These are phyloP conservation scores for Mrakia gelida DNA, from an alignment of 768 basidiomycete genomes.

Conservation along the genomic window DNA sequence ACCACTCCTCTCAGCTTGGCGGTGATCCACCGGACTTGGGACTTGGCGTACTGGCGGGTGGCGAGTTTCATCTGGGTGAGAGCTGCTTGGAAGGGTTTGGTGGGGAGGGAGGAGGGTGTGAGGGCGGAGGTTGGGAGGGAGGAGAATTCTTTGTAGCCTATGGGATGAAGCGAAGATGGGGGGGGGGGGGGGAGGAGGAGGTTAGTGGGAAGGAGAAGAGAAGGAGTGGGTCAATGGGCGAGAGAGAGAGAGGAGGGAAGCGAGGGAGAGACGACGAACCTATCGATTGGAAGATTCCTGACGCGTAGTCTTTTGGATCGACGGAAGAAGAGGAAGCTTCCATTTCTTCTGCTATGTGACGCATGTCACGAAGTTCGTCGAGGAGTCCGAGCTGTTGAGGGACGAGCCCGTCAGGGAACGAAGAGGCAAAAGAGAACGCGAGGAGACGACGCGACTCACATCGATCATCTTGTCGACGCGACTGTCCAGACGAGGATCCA, in stretches of 20 bases:
- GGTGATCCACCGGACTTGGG: slow-evolving; percentile 85
- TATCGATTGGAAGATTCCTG: slow-evolving; percentile 91
- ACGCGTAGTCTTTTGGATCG: slow-evolving; percentile 57
- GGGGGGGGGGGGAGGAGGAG: background rate
- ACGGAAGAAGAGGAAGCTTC: background rate
- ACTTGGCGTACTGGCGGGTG: slow-evolving; percentile 84
- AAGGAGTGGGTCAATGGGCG: background rate
- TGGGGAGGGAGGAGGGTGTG: slow-evolving; percentile 31
- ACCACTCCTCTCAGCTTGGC: slow-evolving; percentile 58
- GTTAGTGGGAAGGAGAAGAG: background rate
- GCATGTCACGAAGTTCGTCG: slow-evolving; percentile 65
- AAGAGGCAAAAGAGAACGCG: background rate
- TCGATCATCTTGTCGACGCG: slow-evolving; percentile 87
- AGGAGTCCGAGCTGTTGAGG: slow-evolving; percentile 66
- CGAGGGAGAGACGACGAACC: slow-evolving; percentile 51
- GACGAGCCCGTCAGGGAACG: background rate
- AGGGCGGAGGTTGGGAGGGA: slow-evolving; percentile 50
- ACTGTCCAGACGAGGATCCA: slow-evolving; percentile 65
- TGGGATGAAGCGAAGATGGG: background rate
- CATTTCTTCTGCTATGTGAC: slow-evolving; percentile 35
- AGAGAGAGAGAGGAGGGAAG: background rate
- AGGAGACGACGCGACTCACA: slow-evolving; percentile 49
- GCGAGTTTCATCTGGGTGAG: slow-evolving; percentile 76
- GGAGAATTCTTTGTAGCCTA: slow-evolving; percentile 91
- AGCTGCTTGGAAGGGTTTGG: slow-evolving; percentile 52